A percentile compares a stretch with the other conserved stretches of the same genome.
Evolutionary conservation across 371 early-diverging fungal species (phyloP).

Genomic region (Choanephora cucurbitarum): DNA sequence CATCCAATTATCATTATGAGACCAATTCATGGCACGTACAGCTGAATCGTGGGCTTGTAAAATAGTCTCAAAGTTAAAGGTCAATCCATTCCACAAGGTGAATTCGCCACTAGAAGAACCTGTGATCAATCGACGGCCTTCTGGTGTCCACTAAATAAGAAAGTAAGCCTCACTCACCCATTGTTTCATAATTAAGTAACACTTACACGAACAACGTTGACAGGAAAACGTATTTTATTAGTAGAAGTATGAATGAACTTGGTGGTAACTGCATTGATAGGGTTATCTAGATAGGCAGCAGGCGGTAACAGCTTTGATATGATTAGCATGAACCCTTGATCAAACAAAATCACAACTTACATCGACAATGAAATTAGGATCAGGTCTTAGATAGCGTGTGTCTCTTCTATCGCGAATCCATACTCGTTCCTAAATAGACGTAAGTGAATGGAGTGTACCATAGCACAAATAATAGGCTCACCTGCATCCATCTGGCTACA

Average conservation of each 20-base stretch:
- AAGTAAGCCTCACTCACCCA: neutral
- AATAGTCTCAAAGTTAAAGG: slow-evolving; percentile 99
- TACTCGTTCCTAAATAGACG: slow-evolving; percentile 49
- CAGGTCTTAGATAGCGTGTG: slow-evolving; percentile 72
- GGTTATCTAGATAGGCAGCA: slow-evolving; percentile 75
- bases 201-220: slow-evolving; percentile 90
- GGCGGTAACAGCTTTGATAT: slow-evolving; percentile 70
- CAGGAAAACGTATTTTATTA: slow-evolving; percentile 96
- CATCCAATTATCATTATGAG: slow-evolving; percentile 96
- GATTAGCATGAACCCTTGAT: neutral
- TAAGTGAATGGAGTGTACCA: slow-evolving; percentile 4
- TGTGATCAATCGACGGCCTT: slow-evolving; percentile 97
- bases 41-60: slow-evolving; percentile 97
- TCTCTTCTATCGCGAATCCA: slow-evolving; percentile 69
- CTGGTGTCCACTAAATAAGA: slow-evolving; percentile 91
- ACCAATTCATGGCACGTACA: slow-evolving; percentile 98
- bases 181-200: too few relatives aligned
- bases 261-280: slow-evolving; percentile 84
- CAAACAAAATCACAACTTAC: slow-evolving; percentile 54
- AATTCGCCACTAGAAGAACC: slow-evolving; percentile 99
- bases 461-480: slow-evolving; percentile 30
- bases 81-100: slow-evolving; percentile 99
- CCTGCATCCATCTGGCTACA: slow-evolving; percentile 82
- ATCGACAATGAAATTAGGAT: slow-evolving; percentile 85
- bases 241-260: slow-evolving; percentile 97